These are phyloP conservation scores for Malus fusca DNA, from an alignment of 306 rosid genomes.

Conservation along the genomic window DNA sequence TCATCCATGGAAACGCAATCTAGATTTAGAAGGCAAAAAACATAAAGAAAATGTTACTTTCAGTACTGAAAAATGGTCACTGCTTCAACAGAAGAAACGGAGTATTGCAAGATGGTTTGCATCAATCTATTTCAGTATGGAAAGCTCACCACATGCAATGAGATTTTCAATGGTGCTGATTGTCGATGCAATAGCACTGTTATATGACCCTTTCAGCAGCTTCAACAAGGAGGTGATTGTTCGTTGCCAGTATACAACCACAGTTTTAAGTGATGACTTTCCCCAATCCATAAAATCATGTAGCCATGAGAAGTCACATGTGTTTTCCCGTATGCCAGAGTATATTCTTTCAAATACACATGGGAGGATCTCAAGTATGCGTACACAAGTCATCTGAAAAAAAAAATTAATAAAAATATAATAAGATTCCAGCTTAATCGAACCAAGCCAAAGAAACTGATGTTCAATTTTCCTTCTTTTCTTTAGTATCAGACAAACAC, in stretches of 20 bases:
- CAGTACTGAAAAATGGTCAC: neutral
- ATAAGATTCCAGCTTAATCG: constrained; percentile 24
- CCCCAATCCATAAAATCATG: constrained; percentile 83
- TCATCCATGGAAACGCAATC: constrained; percentile 56
- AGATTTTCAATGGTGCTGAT: constrained; percentile 61
- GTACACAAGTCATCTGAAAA: constrained; percentile 93
- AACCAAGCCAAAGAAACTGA: constrained; percentile 4
- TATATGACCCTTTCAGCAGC: constrained; percentile 46
- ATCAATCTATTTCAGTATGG: neutral
- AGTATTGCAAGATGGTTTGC: neutral
- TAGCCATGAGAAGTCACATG: constrained; percentile 61
- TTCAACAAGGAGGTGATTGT: constrained; percentile 54
- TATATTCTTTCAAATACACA: constrained; percentile 47
- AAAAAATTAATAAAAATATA: neutral
- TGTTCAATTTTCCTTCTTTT: too few relatives aligned
- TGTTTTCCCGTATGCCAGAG: constrained; percentile 26
- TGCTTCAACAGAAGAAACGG: neutral
- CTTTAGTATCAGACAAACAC: too few relatives aligned
- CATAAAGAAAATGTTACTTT: constrained; percentile 15
- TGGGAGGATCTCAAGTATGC: constrained; percentile 89
- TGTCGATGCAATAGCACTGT: constrained; percentile 32
- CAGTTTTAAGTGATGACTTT: constrained; percentile 82
- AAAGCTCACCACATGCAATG: constrained; percentile 56
- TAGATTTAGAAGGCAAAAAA: constrained; percentile 35
- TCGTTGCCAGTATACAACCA: constrained; percentile 77